A percentile compares a stretch with the other conserved stretches of the same genome.
phyloP scores from a whole-genome alignment of 257 asterid genomes.

The Nemophila menziesii region DNA sequence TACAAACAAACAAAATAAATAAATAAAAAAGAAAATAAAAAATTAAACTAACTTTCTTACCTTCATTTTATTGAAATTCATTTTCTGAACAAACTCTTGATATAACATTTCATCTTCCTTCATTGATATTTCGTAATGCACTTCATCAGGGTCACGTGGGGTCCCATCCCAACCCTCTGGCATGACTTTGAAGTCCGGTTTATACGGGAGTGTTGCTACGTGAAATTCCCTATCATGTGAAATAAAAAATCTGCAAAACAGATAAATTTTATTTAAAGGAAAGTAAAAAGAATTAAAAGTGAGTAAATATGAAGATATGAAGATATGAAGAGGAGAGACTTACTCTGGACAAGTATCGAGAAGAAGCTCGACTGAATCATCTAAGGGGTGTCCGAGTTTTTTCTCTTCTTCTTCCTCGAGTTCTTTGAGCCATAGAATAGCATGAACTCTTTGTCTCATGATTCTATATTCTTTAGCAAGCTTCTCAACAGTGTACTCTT shows the following conservation, averaged over 20 bases:
- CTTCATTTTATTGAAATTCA: slow-evolving; percentile 84
- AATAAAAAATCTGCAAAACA: slow-evolving; percentile 49
- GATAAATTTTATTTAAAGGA: slow-evolving; percentile 2
- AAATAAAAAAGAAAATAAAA: not conserved
- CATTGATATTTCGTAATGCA: slow-evolving; percentile 88
- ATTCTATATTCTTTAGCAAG: slow-evolving; percentile 84
- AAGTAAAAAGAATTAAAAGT: not conserved
- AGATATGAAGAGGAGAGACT: slow-evolving; percentile 14
- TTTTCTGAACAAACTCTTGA: slow-evolving; percentile 68
- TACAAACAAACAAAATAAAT: too few relatives aligned
- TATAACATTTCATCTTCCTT: slow-evolving; percentile 87
- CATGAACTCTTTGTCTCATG: slow-evolving; percentile 97
- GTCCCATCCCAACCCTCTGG: slow-evolving; percentile 99
- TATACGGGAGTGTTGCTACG: slow-evolving; percentile 81
- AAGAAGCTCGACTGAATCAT: slow-evolving; percentile 60
- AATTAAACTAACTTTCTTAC: slow-evolving; percentile 17
- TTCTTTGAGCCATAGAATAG: slow-evolving; percentile 78
- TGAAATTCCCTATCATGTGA: slow-evolving; percentile 88
- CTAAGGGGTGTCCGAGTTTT: slow-evolving; percentile 62
- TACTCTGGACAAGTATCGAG: slow-evolving; percentile 87
- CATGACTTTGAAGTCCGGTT: slow-evolving; percentile 95
- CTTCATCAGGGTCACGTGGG: slow-evolving; percentile 90
- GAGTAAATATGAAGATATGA: not conserved
- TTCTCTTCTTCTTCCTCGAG: slow-evolving; percentile 77
- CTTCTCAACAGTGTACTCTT: slow-evolving; percentile 68